Base-by-base conservation (phyloP, 2,329 filamentous ascomycete species). In the Fusarium sp. region DNA sequence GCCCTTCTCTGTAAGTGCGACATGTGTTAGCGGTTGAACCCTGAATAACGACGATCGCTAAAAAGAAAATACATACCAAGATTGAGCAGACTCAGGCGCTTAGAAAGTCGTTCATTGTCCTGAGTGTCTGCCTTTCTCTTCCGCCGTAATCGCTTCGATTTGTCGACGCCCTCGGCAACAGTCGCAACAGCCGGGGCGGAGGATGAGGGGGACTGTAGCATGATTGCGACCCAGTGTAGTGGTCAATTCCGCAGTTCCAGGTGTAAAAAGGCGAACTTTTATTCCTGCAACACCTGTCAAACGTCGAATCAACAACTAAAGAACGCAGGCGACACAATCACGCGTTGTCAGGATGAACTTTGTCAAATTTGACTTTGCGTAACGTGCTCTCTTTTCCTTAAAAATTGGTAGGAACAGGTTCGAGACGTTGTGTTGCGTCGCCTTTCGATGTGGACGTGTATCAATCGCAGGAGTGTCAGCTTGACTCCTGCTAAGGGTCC, bases 31-130 rank as follows among this genome's bases (percentile, higher is more conserved):
- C 38, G 42, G 23, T 31, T 23, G n/a, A 3, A 20, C 20, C 26
- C 33, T 26, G 15, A 47, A 41, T 20, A 36, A 37, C 20, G n/a
- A 4, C 11, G n/a, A 15, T 15, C 9, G n/a, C n/a, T 15, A 18
- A 7, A 45, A 15, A 11, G 30, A 18, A 26, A 46, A 60, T 18
- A 50, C 83, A 57, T 88, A 96, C 93, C 92, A 69, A 97, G 82
- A 77, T 94, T 94, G 57, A 97, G 85, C 52, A 92, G 83, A 77
- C 93, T 92, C 78, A 97, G 85, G 69, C 91, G 87, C 83, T 97
- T 97, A 46, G 91, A 91, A 68, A 97, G 86, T 53, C 94, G 90
- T 80, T 97, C 88, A 70, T 87, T 89, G 74, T 87, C 84, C 64
- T 87, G 86, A 15, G 79, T 77, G 54, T 88, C 85, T 60, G 88